A percentile compares a stretch with the other conserved stretches of the same genome.
phyloP scores from a whole-genome alignment of 345 rosid species.

The Eucalyptus dawsonii region DNA sequence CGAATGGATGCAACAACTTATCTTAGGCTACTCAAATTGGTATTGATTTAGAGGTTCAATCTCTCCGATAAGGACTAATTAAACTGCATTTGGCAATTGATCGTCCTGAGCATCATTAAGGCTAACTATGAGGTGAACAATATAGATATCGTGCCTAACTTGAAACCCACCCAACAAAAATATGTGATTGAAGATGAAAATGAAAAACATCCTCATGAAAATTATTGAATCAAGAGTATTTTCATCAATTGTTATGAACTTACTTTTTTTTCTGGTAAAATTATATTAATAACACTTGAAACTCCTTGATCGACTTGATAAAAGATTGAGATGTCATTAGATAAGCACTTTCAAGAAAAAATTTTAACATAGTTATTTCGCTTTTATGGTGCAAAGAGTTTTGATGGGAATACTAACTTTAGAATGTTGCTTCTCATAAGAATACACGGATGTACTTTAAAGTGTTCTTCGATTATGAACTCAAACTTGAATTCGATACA shows the following conservation, averaged over 20 bases:
- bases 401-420: background rate
- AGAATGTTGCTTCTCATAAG: background rate
- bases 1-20: background rate
- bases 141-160: background rate
- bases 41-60: background rate
- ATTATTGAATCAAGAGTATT: background rate
- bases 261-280: no score
- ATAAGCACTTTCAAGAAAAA: background rate
- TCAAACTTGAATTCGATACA: background rate
- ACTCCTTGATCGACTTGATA: background rate
- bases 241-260: background rate
- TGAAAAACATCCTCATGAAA: background rate
- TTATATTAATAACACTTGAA: background rate
- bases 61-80: background rate
- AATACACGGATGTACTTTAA: background rate
- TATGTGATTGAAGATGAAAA: background rate
- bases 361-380: background rate
- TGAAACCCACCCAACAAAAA: background rate
- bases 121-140: background rate
- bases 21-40: background rate
- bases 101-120: background rate
- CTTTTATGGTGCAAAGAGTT: background rate
- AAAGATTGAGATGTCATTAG: background rate
- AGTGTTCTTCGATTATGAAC: background rate
- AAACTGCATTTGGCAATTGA: background rate